These are phyloP conservation scores for Karstenula rhodostoma DNA, from an alignment of 2,329 filamentous ascomycete species.

Conservation along the genomic window DNA sequence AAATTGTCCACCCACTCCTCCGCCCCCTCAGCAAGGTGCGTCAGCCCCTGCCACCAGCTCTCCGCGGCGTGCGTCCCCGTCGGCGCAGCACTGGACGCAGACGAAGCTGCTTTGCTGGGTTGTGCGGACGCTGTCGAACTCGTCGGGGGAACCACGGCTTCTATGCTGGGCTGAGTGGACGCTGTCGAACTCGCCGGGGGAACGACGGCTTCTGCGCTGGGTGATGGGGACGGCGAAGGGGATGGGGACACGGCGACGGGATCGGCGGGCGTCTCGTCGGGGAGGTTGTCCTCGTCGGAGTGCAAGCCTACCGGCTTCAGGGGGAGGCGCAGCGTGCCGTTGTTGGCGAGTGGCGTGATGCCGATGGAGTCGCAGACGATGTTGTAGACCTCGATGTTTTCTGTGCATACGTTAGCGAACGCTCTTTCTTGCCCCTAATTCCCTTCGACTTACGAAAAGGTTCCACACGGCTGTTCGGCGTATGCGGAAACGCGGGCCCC, in stretches of 20 bases:
- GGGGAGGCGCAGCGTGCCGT: constrained; percentile 82
- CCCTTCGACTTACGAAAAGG: constrained; percentile 76
- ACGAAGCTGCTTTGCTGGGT: neutral
- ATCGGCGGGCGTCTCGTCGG: constrained; percentile 62
- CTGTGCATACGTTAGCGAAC: constrained; percentile 57
- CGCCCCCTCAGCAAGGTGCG: constrained; percentile 45
- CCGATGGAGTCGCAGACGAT: constrained; percentile 89
- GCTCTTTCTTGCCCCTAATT: neutral
- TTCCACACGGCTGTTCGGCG: constrained; percentile 79
- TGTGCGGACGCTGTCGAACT: neutral
- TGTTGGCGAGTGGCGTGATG: constrained; percentile 78
- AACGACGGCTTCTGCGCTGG: constrained; percentile 16
- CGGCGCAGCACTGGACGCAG: constrained; percentile 27
- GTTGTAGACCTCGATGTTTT: constrained; percentile 96
- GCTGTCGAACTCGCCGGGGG: neutral
- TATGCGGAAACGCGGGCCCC: constrained; percentile 90
- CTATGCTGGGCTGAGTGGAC: neutral
- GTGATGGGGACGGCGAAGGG: constrained; percentile 5
- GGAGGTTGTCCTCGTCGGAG: constrained; percentile 55
- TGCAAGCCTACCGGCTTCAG: constrained; percentile 71
- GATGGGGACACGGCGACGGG: constrained; percentile 46
- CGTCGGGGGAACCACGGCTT: neutral
- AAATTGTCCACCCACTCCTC: constrained; percentile 49
- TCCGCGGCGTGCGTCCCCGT: constrained; percentile 21
- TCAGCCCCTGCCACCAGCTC: constrained; percentile 49